Conservation (phyloP, 176 grass and related monocot species). For the Ampelocalamus luodianensis region DNA sequence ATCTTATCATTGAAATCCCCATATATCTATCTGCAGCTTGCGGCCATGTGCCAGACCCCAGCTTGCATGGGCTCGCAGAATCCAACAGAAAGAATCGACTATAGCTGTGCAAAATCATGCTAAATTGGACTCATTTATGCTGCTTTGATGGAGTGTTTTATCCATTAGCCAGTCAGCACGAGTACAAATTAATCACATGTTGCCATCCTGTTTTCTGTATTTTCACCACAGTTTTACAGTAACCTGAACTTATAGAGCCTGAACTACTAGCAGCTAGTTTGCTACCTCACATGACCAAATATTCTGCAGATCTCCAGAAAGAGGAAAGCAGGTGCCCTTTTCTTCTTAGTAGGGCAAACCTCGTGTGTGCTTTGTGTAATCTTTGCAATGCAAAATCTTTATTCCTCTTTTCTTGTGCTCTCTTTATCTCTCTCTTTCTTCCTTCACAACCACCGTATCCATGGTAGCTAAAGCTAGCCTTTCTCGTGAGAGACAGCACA, state of each 20-base stretch:
- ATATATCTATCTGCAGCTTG: not conserved
- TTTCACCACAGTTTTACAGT: constrained; percentile 2
- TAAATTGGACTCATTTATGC: not conserved
- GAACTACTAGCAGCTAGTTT: constrained; percentile 1
- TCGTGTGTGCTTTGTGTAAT: constrained; percentile 35
- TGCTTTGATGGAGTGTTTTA: not conserved
- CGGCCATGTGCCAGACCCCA: constrained; percentile 11
- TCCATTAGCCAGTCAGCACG: not conserved
- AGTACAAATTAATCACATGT: not conserved
- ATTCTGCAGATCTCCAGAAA: constrained; percentile 56
- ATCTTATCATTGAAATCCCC: not conserved
- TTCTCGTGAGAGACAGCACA: constrained; percentile 47
- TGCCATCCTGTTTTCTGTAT: not conserved
- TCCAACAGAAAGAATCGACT: constrained; percentile 20
- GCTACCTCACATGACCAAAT: constrained; percentile 47
- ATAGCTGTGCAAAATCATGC: constrained; percentile 22
- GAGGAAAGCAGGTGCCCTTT: constrained; percentile 39
- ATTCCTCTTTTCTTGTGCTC: constrained; percentile 23
- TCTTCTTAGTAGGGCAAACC: constrained; percentile 49
- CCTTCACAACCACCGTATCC: constrained; percentile 37
- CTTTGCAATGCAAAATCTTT: constrained; percentile 36
- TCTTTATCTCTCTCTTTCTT: constrained; percentile 18
- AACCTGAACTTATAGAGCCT: not conserved
- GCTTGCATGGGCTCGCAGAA: constrained; percentile 18
- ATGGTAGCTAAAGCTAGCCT: constrained; percentile 36